Evolutionary conservation across 2,329 filamentous ascomycete species (phyloP), one percentile per base, ranked within the genome.

Genomic region (Chrysoporthe puriensis): DNA sequence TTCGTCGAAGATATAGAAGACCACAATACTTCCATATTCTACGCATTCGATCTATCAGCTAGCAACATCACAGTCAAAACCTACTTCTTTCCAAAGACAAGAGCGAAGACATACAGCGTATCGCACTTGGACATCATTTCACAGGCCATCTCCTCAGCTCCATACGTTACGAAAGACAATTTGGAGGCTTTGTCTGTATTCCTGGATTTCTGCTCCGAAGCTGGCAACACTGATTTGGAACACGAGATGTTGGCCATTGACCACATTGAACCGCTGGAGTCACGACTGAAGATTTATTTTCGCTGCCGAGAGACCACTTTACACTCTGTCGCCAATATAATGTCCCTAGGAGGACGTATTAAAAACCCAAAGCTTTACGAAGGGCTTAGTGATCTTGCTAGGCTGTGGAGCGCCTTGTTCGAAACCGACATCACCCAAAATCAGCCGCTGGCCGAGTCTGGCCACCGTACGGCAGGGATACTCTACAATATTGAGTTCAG

Each of bases 221-320:
- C 48, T 5, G 16, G 1, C 62, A 18, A 52, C 64, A 18, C 32
- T 56, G 54, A 8, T 73, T 69, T 54, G 54, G 73, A 52, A 60
- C 62, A 42, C 42, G 67, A 71, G 9, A 77, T 79, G 68, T 52
- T 80, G 26, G 78, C 77, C 0, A 72, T 80, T 14, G 79, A 81
- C 60, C 70, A 75, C 7, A 70, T 79, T 2, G 59, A 70, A 1
- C 66, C 72, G 0, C 44, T 62, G 0, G 61, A 75, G 2, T 77
- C 78, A 1, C 75, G 79, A 3, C 69, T 80, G 43, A 80, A 81
- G 62, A 71, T 81, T 46, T 81, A 80, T 67, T 72, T 79, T 18
- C 72, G 79, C 14, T 70, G 64, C 13, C 72, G 73, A 14, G 46
- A 71, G 1, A 80, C 78, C 0, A 69, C 57, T 7, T 79, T 80